A percentile compares a stretch with the other conserved stretches of the same genome.
Evolutionary conservation across 371 early-diverging fungal species (phyloP).

Genomic region (Dinochytrium kinnereticum): DNA sequence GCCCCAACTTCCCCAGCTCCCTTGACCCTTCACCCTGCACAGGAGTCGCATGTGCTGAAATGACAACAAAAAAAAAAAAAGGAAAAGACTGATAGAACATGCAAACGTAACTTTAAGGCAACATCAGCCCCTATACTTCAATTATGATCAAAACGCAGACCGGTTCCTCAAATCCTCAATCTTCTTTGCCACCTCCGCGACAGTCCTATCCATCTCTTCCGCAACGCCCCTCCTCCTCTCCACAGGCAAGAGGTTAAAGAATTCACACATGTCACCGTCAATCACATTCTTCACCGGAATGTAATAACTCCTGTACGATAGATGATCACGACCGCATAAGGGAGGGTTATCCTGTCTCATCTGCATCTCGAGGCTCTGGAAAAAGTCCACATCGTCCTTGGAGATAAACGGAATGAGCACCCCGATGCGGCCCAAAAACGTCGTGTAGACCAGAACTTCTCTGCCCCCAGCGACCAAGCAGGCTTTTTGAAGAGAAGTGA

Average conservation of each 20-base stretch:
- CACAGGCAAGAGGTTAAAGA: conserved; percentile 64
- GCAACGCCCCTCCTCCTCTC: conserved; percentile 80
- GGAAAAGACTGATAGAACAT: no score
- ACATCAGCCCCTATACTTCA: no score
- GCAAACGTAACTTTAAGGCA: no score
- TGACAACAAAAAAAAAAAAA: no score
- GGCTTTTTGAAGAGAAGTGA: conserved; percentile 80
- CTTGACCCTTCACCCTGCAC: no score
- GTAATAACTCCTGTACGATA: conserved; percentile 80
- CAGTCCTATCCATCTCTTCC: conserved; percentile 86
- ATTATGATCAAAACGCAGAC: conserved; percentile 46
- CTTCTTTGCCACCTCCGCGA: conserved; percentile 88
- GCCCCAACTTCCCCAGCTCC: no score
- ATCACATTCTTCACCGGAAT: conserved; percentile 82
- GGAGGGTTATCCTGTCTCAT: conserved; percentile 79
- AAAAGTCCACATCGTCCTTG: conserved; percentile 91
- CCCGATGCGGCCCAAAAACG: conserved; percentile 83
- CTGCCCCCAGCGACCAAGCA: conserved; percentile 84
- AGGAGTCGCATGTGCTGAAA: no score
- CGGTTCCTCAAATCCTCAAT: conserved; percentile 70
- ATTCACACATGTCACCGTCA: conserved; percentile 95
- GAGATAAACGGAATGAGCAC: conserved; percentile 85
- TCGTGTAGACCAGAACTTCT: conserved; percentile 84
- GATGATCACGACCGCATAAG: conserved; percentile 88
- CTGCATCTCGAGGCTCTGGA: conserved; percentile 90